Conservation (phyloP, 164 flowering plant genomes). For the Berberis vulgaris region DNA sequence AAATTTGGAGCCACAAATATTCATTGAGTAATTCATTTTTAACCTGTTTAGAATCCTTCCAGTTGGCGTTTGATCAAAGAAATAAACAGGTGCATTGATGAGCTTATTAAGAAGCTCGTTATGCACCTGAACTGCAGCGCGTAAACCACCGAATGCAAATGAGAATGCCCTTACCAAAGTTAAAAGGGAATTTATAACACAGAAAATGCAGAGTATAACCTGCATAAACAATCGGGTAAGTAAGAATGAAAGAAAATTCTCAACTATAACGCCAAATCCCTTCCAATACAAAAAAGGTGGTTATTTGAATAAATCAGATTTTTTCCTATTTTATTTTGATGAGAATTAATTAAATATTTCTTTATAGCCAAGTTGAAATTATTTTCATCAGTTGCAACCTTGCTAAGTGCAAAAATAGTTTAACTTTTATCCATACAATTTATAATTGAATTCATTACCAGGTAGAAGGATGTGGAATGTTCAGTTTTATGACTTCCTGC, state of each 20-base stretch:
- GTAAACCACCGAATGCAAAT: constrained; percentile 90
- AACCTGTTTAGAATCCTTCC: constrained; percentile 97
- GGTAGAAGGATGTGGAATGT: constrained; percentile 55
- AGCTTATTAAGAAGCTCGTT: constrained; percentile 50
- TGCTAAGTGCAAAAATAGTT: neutral
- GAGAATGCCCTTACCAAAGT: constrained; percentile 87
- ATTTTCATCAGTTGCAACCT: no score
- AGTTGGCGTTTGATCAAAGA: constrained; percentile 87
- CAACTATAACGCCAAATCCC: neutral
- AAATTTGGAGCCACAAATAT: neutral
- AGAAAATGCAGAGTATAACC: constrained; percentile 63
- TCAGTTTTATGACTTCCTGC: constrained; percentile 22
- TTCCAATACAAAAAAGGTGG: no score
- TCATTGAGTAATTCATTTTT: neutral
- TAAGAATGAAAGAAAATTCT: neutral
- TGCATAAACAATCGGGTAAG: constrained; percentile 24
- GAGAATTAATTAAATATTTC: no score
- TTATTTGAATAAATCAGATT: no score
- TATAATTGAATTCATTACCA: constrained; percentile 38
- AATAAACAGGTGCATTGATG: constrained; percentile 56
- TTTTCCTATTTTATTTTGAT: no score
- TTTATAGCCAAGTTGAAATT: no score
- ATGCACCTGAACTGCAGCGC: constrained; percentile 79
- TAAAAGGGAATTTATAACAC: constrained; percentile 53
- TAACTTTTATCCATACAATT: neutral